Conservation (phyloP, 345 rosid species). For the Bruguiera sexangula region DNA sequence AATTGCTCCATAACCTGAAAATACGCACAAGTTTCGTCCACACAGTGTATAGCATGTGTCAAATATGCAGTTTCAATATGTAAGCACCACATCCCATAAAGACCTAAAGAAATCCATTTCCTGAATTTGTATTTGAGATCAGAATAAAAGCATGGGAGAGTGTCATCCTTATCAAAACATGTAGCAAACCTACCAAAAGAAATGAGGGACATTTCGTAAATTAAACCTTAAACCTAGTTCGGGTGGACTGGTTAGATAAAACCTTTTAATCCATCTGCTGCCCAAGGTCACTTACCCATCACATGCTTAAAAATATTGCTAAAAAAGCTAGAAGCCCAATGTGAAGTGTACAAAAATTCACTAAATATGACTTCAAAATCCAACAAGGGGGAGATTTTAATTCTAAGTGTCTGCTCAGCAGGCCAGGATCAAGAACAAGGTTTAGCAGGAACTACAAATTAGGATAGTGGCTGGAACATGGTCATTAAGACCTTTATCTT, state of each 20-base stretch:
- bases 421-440: not conserved
- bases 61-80: not conserved
- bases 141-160: not conserved
- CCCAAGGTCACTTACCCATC: not conserved
- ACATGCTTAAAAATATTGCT: not conserved
- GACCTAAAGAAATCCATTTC: not conserved
- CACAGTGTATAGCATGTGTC: not conserved
- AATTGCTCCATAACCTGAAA: constrained; percentile 98
- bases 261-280: not conserved
- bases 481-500: not conserved
- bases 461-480: not conserved
- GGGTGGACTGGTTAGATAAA: too few species aligned
- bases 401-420: not conserved
- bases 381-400: not conserved
- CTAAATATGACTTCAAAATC: too few species aligned
- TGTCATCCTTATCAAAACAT: not conserved
- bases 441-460: not conserved
- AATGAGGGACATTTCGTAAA: too few species aligned
- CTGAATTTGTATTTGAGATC: not conserved
- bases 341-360: too few species aligned
- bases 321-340: too few species aligned
- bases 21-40: constrained; percentile 5
- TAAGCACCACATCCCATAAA: not conserved
- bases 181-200: not conserved
- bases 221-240: too few species aligned